Percentiles rank a stretch among this genome's conserved stretches.
Conservation (phyloP, 148 eudicot species). For the Chenopodium formosanum region DNA sequence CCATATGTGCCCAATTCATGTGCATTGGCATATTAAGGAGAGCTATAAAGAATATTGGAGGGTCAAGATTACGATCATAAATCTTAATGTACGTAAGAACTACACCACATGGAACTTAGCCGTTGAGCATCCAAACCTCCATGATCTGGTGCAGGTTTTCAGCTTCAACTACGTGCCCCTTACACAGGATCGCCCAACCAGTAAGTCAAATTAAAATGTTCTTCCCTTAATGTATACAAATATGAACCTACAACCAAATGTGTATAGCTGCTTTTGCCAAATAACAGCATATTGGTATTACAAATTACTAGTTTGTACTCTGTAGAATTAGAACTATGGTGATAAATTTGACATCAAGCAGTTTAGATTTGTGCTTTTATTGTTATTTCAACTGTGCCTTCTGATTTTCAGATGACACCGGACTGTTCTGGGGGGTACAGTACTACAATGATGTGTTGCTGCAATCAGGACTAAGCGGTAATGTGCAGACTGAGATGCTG, state of each 20-base stretch:
- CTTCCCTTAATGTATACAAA: not conserved
- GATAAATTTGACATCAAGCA: not conserved
- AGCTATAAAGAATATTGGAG: slow-evolving; percentile 80
- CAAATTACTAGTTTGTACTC: not conserved
- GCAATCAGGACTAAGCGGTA: slow-evolving; percentile 58
- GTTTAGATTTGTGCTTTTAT: not conserved
- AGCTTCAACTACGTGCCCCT: slow-evolving; percentile 79
- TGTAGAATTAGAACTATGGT: not conserved
- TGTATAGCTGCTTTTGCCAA: not conserved
- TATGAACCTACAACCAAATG: not conserved
- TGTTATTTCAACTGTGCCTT: not conserved
- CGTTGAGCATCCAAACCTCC: slow-evolving; percentile 63
- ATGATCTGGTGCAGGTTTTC: slow-evolving; percentile 47
- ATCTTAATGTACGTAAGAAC: slow-evolving; percentile 55
- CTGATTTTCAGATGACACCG: slow-evolving; percentile 62
- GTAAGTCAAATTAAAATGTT: slow-evolving; percentile 38
- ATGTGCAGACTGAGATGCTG: slow-evolving; percentile 75
- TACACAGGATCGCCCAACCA: slow-evolving; percentile 40
- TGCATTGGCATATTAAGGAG: slow-evolving; percentile 83
- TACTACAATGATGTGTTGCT: slow-evolving; percentile 77
- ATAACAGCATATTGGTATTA: not conserved
- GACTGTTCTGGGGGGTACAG: slow-evolving; percentile 75
- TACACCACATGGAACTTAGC: slow-evolving; percentile 73
- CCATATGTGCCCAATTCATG: slow-evolving; percentile 71
- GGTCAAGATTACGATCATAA: slow-evolving; percentile 67